Evolutionary conservation across 2,329 filamentous ascomycete genomes (phyloP), one percentile per base, ranked within the genome.

Genomic region (Penicillium corylophilum): DNA sequence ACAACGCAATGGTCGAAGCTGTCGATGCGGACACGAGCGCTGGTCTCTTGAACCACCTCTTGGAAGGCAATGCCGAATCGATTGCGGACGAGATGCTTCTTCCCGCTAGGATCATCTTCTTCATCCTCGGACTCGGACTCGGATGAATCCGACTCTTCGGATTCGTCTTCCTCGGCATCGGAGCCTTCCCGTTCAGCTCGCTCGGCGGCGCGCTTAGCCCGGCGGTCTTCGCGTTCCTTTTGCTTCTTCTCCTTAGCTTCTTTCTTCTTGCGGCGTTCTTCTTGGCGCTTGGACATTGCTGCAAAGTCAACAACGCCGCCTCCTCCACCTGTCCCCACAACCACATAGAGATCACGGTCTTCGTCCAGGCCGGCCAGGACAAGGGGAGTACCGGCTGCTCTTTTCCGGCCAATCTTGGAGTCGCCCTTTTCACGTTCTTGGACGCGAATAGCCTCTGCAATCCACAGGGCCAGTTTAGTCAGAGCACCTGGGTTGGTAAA

Each of bases 1-100:
- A 97, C 92, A 7, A 97, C 94, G 65, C 90, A 95, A 70, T 96
- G 90, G 73, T 99, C 94, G 66, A 99, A 99, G 71, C 89, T 95
- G 73, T 99, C 94, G 67, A 96, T 95, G 54, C 91, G 80, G 18
- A 97, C 91, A 15, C 92, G 77, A 0, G 93, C 90, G 53, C 87
- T 94, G 15, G 93, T 97, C 77, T 96, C 90, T 46, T 87, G 83
- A 2, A 96, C 89, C 0, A 97, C 94, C 66, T 96, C 91, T 69
- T 96, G 91, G 71, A 99, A 99, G 3, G 94, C 93, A 64, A 87
- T 91, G 7, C 94, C 94, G 66, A 99, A 99, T 44, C 88, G 84
- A 73, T 97, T 99, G 46, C 89, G 76, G 1, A 92, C 88, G 48
- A 89, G 88, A 0, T 87, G 86, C 55, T 82, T 82, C 44, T 82